Evolutionary conservation across 2,329 filamentous ascomycete genomes (phyloP).

Genomic region (Hyphodiscus sp.): DNA sequence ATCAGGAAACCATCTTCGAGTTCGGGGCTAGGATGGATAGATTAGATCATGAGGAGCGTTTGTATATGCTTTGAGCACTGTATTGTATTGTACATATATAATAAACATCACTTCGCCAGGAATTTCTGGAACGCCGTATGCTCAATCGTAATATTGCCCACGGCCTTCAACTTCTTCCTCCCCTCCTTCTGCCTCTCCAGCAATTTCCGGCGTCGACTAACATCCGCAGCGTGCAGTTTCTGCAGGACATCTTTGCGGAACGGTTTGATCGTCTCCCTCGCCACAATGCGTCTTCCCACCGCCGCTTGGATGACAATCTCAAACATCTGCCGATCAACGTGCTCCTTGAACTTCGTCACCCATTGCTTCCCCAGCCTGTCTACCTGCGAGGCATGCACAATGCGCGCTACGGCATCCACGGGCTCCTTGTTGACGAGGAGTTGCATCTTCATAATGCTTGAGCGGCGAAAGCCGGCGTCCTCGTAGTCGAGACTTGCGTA

Average conservation of each 20-base stretch:
- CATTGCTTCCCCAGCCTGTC: constrained; percentile 76
- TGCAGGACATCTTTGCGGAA: constrained; percentile 92
- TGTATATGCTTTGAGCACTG: background rate
- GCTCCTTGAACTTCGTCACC: constrained; percentile 95
- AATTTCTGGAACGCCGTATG: constrained; percentile 95
- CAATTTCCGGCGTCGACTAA: constrained; percentile 74
- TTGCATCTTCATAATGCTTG: constrained; percentile 81
- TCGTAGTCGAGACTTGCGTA: constrained; percentile 97
- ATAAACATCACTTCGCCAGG: constrained; percentile 60
- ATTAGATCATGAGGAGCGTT: background rate
- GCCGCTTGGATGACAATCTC: constrained; percentile 93
- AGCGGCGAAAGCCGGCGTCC: constrained; percentile 79
- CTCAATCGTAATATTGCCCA: constrained; percentile 93
- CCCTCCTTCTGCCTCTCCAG: constrained; percentile 97
- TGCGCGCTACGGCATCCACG: constrained; percentile 88
- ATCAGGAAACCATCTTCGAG: background rate
- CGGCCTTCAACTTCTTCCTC: constrained; percentile 74
- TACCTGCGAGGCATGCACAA: constrained; percentile 77
- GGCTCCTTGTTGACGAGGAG: constrained; percentile 88
- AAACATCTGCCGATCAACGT: constrained; percentile 95
- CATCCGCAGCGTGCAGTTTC: constrained; percentile 88
- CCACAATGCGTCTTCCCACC: constrained; percentile 74
- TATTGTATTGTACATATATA: background rate
- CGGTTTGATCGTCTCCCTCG: constrained; percentile 90
- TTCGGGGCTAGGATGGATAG: background rate